phyloP scores from a whole-genome alignment of 164 flowering plant species.

The Stephania yunnanensis region DNA sequence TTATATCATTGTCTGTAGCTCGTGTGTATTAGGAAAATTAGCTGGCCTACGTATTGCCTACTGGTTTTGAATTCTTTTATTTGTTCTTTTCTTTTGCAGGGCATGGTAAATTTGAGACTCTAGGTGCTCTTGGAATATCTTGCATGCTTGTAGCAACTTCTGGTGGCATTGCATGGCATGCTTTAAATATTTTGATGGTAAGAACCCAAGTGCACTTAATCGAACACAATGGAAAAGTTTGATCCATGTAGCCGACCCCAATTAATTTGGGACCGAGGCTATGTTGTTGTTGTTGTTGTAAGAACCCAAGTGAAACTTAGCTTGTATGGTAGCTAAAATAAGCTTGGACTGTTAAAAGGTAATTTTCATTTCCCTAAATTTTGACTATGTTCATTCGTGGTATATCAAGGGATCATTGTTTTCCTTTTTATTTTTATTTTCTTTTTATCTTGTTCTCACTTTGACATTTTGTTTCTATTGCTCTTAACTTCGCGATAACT shows the following conservation, averaged over 20 bases:
- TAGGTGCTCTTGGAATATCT: slow-evolving; percentile 97
- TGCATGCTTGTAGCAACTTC: slow-evolving; percentile 83
- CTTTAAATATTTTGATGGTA: slow-evolving; percentile 70
- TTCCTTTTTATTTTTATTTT: not conserved
- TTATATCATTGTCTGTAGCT: too few relatives aligned
- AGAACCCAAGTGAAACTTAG: not conserved
- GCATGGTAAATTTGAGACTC: slow-evolving; percentile 95
- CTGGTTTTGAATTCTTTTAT: not conserved
- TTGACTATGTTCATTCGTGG: not conserved
- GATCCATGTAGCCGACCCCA: too few relatives aligned
- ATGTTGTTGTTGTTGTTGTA: slow-evolving; percentile 24
- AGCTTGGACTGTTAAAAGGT: not conserved
- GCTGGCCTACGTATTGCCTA: not conserved
- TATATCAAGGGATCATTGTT: not conserved
- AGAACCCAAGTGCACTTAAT: not conserved
- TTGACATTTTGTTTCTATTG: not conserved
- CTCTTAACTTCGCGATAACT: not conserved
- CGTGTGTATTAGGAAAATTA: not conserved
- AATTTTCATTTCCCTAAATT: not conserved
- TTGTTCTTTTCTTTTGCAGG: slow-evolving; percentile 41
- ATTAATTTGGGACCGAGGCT: too few relatives aligned
- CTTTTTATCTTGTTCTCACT: not conserved
- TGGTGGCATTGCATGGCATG: slow-evolving; percentile 97
- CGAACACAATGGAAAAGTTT: too few relatives aligned
- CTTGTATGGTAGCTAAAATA: not conserved